Evolutionary conservation across 805 yeast species (phyloP), one percentile per base, ranked within the genome.

Genomic region (Candida maris): DNA sequence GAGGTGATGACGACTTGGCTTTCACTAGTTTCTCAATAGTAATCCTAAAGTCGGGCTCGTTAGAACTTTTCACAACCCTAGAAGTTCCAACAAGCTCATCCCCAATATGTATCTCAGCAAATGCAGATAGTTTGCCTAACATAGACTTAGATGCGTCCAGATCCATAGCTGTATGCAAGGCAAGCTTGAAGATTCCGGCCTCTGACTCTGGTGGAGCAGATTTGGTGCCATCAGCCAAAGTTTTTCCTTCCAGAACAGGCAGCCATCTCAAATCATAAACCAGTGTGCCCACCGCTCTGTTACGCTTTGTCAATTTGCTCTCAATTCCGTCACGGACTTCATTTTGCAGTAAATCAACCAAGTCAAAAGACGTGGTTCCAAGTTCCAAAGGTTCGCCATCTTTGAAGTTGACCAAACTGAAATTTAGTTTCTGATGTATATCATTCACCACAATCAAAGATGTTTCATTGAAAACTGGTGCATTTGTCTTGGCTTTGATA

Each of bases 11-110:
- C 1, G 80, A 68, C 55, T 80, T 85, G 19, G 81, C 71, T 5
- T 79, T 71, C 24, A 85, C 62, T 46, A 85, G 67, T 4, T 75
- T 54, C 59, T 85, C 94, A 38, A 77, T 59, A 19, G 70, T 56
- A 49, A 78, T 77, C 41, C 77, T 79, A 79, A 84, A 85, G 9
- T 79, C 64, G 13, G 95, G 94, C 51, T 79, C 86, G 50, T 83
- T 85, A 6, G 78, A 70, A 52, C 76, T 72, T 51, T 76, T 79
- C 54, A 83, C 66, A 21, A 73, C 71, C 65, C 93, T 76, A 37
- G 78, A 74, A 5, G 62, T 63, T 49, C 73, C 71, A n/a, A 71
- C 67, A 36, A 75, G 60, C 44, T 77, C 71, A 26, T 71, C 72
- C 55, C 81, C 76, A 34, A 82, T 57, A 48, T 62, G 76, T 15